Evolutionary conservation across 2,329 filamentous ascomycete genomes (phyloP), one percentile per base, ranked within the genome.

Genomic region (Diaporthe caulivora): DNA sequence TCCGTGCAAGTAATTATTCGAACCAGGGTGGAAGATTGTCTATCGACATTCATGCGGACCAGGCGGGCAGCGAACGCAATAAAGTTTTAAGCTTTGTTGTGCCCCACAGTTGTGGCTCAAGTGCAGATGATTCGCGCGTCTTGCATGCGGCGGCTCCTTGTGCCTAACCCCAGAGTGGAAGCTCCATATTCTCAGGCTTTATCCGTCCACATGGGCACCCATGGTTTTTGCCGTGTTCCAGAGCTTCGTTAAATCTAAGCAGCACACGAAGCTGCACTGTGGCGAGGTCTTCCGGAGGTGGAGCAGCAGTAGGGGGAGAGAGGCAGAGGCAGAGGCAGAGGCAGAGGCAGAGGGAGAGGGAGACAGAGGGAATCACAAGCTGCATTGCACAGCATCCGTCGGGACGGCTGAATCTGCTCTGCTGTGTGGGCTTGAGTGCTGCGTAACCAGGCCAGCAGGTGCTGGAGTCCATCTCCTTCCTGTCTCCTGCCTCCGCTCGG

Each of bases 61-160:
- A 24, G 37, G 37, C 37, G 44, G 62, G 62, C 62, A 26, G 62
- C 62, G 26, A 64, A n/a, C 47, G 15, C 62, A 67, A 67, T 67
- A 67, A 53, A 53, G 44, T 53, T 53, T 67, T 67, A 67, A 67
- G 62, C 62, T 67, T 67, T 67, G 62, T 40, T 29, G 44, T 47
- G 37, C 29, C 44, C 62, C 62, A 21, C 62, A 37, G n/a, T 10
- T n/a, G 9, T n/a, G 8, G 47, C 31, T 53, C 7, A 9, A 40
- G 44, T 67, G 62, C 62, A 67, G 31, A 53, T 53, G 62, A 67
- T 67, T 67, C 47, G 62, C 62, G 44, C 62, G 37, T 49, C 62
- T 7, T 65, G 60, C 62, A 65, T 51, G 44, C 29, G 2, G 62
- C 62, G 29, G 44, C 44, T 49, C 31, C 31, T 29, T 51, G 62